These are phyloP conservation scores for Scheffersomyces spartinae DNA, from an alignment of 805 yeast genomes.

Conservation along the genomic window DNA sequence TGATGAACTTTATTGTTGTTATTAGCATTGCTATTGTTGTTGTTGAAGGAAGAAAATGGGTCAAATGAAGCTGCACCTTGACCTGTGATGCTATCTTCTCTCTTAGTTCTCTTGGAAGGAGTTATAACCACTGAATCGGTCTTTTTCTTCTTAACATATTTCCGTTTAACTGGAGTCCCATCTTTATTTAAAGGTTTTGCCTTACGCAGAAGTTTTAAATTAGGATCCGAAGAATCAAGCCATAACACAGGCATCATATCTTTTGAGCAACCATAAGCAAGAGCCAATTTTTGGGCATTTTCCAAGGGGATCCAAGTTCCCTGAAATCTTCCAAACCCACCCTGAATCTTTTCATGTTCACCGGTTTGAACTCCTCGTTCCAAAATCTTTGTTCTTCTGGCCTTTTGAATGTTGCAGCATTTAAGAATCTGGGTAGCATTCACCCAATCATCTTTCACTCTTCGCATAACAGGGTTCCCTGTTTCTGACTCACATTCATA, in stretches of 20 bases:
- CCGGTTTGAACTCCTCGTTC: slow-evolving; percentile 37
- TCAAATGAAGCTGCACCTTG: slow-evolving; percentile 1
- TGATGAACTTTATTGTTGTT: too few species aligned
- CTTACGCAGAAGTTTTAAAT: too few species aligned
- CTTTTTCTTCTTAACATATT: too few species aligned
- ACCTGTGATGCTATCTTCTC: slow-evolving; percentile 10
- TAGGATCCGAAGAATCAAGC: slow-evolving; percentile 26
- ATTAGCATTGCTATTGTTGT: slow-evolving; percentile 6
- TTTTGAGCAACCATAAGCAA: slow-evolving; percentile 23
- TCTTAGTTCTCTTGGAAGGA: slow-evolving; percentile 25
- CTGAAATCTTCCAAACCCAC: slow-evolving; percentile 36
- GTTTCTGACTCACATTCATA: slow-evolving; percentile 55
- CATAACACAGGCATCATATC: slow-evolving; percentile 4
- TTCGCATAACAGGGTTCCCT: slow-evolving; percentile 52
- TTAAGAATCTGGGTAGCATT: slow-evolving; percentile 36
- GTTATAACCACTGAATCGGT: too few species aligned
- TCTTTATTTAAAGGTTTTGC: too few species aligned
- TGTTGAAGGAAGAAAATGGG: slow-evolving; percentile 2
- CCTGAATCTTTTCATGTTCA: slow-evolving; percentile 34
- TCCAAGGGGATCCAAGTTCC: slow-evolving; percentile 36
- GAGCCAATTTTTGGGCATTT: slow-evolving; percentile 28
- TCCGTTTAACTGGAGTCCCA: too few species aligned
- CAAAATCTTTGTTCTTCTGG: slow-evolving; percentile 31
- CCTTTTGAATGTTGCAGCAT: slow-evolving; percentile 35
- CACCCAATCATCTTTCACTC: slow-evolving; percentile 33